These are phyloP conservation scores for Piromyces sp. DNA, from an alignment of 192 early-diverging fungal genomes.

Conservation along the genomic window DNA sequence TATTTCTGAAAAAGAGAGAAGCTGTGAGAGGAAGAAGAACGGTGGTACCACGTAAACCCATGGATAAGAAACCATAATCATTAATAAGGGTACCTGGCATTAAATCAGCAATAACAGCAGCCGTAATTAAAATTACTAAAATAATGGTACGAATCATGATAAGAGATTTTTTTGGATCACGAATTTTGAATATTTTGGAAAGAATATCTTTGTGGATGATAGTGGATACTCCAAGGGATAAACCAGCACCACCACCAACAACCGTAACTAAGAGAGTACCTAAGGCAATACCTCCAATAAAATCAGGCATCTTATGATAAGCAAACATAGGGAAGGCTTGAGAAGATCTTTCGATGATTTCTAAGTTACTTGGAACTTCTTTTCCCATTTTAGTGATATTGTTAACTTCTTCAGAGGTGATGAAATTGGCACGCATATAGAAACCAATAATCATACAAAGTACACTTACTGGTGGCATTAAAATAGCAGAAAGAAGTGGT, in stretches of 20 bases:
- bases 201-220: neutral
- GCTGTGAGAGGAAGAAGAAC: neutral
- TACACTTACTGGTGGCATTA: neutral
- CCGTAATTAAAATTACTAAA: neutral
- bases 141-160: neutral
- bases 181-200: neutral
- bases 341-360: neutral
- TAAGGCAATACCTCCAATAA: neutral
- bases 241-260: neutral
- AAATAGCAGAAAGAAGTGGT: neutral
- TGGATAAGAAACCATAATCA: neutral
- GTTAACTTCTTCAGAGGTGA: neutral
- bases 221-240: neutral
- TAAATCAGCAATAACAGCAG: neutral
- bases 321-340: neutral
- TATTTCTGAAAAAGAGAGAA: neutral
- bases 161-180: neutral
- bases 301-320: neutral
- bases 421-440: neutral
- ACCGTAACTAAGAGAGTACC: neutral
- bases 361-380: neutral
- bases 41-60: neutral
- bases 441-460: neutral
- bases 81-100: neutral
- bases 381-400: neutral